These are phyloP conservation scores for Geosmithia putterillii DNA, from an alignment of 2,329 filamentous ascomycete species.

Conservation along the genomic window DNA sequence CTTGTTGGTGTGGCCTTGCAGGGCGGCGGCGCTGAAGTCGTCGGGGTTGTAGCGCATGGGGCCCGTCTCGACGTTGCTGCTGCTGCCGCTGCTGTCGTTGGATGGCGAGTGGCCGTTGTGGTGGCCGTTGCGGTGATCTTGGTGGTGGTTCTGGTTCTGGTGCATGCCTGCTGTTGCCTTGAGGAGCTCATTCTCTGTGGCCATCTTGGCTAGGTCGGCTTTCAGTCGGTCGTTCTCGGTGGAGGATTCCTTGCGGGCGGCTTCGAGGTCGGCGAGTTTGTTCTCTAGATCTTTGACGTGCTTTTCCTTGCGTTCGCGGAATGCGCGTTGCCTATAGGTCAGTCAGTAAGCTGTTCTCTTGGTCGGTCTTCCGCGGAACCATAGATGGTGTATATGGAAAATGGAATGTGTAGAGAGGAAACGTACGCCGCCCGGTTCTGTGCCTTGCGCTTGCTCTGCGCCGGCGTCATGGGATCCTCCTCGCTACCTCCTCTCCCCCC, in stretches of 20 bases:
- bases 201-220: constrained; percentile 3
- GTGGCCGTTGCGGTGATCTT: constrained; percentile 8
- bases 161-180: constrained; percentile 55
- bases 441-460: constrained; percentile 46
- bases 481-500: constrained; percentile 30
- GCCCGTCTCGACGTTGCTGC: constrained; percentile 35
- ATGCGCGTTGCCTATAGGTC: constrained; percentile 68
- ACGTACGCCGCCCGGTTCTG: constrained; percentile 52
- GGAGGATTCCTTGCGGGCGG: constrained; percentile 56
- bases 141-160: too few relatives aligned
- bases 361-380: neutral
- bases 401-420: neutral
- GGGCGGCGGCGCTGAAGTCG: constrained; percentile 55
- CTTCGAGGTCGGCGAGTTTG: constrained; percentile 68
- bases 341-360: neutral
- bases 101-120: constrained; percentile 7
- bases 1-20: constrained; percentile 50
- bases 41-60: constrained; percentile 61
- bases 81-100: neutral
- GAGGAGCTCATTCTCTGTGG: constrained; percentile 87
- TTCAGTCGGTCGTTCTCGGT: constrained; percentile 53
- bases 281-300: constrained; percentile 88
- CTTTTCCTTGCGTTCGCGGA: constrained; percentile 88
- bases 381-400: neutral
- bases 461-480: constrained; percentile 42